Evolutionary conservation across 2,329 filamentous ascomycete genomes (phyloP), one percentile per base, ranked within the genome.

Genomic region (Ascochyta viciae-villosae): DNA sequence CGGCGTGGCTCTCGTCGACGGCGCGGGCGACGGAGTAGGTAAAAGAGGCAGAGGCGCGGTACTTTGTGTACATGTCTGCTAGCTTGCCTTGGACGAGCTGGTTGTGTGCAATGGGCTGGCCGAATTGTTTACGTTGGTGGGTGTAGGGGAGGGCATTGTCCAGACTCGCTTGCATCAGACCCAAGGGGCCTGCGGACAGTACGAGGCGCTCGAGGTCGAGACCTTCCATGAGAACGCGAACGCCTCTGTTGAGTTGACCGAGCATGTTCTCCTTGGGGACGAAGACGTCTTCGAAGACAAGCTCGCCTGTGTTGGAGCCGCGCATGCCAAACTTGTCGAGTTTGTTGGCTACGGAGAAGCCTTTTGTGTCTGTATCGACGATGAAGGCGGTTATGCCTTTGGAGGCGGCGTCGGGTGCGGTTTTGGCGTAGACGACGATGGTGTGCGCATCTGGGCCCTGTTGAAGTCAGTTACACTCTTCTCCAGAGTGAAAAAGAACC

Each of bases 271-370:
- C 89, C 8, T 81, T 79, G 3, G 95, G 92, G 6, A 98, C 92
- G 72, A 97, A 96, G 54, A 97, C 92, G 63, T 89, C 83, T 60
- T 96, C 92, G 65, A 98, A 96, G 52, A 94, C 85, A 23, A 98
- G 85, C 77, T 98, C 95, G 68, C 95, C 95, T 0, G 95, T 98
- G 78, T 97, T 97, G 65, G 90, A 95, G 56, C 95, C 95, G 54
- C 95, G 87, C 95, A 99, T 99, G 65, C 95, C 95, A 76, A 99
- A 89, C 80, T 99, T 98, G 82, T 98, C 94, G 16, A 98, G 87
- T 78, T 98, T 98, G 60, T 91, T 85, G 6, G 92, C 87, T 68
- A 92, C 93, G 61, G 87, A 89, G 81, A 97, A 98, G 39, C 95
- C 94, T 34, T 86, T 78, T 9, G 76, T 69, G 9, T 82, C 83